These are phyloP conservation scores for Triangularia setosa DNA, from an alignment of 2,329 filamentous ascomycete genomes.

Conservation along the genomic window DNA sequence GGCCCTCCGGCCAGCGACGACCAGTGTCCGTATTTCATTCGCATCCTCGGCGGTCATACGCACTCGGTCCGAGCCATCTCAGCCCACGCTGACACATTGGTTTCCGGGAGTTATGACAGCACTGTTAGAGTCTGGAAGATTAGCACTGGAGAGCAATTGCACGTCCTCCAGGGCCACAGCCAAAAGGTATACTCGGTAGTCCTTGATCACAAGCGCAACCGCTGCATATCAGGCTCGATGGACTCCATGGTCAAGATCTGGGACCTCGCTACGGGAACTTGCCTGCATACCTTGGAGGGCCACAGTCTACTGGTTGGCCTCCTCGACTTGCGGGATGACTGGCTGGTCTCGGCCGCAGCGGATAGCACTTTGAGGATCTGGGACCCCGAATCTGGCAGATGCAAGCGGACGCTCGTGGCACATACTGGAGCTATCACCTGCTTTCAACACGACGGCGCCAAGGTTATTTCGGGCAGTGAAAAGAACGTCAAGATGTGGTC, in stretches of 20 bases:
- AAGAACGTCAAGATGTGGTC: slow-evolving; percentile 99
- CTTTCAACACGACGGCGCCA: slow-evolving; percentile 95
- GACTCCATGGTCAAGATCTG: slow-evolving; percentile 97
- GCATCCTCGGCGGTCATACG: slow-evolving; percentile 77
- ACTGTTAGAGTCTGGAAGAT: slow-evolving; percentile 97
- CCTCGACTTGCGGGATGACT: slow-evolving; percentile 82
- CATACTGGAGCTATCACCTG: slow-evolving; percentile 98
- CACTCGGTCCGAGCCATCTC: slow-evolving; percentile 96
- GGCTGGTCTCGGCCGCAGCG: slow-evolving; percentile 89
- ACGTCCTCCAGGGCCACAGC: slow-evolving; percentile 79
- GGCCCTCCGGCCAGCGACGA: slow-evolving; percentile 68
- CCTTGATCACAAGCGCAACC: slow-evolving; percentile 82
- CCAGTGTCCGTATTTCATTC: slow-evolving; percentile 93
- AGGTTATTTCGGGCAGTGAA: slow-evolving; percentile 94
- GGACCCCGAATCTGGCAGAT: slow-evolving; percentile 90
- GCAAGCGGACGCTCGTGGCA: slow-evolving; percentile 83
- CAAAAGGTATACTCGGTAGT: slow-evolving; percentile 98
- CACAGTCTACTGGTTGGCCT: slow-evolving; percentile 90
- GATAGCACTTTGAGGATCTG: slow-evolving; percentile 95
- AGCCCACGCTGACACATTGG: slow-evolving; percentile 89
- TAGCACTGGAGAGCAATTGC: slow-evolving; percentile 83
- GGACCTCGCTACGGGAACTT: slow-evolving; percentile 82
- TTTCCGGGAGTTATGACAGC: slow-evolving; percentile 95
- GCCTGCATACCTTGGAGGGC: slow-evolving; percentile 86
- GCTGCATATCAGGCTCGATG: slow-evolving; percentile 98